Percentiles rank a stretch among this genome's conserved stretches.
Evolutionary conservation across 805 yeast species (phyloP).

Genomic region (Starmerella floricola): DNA sequence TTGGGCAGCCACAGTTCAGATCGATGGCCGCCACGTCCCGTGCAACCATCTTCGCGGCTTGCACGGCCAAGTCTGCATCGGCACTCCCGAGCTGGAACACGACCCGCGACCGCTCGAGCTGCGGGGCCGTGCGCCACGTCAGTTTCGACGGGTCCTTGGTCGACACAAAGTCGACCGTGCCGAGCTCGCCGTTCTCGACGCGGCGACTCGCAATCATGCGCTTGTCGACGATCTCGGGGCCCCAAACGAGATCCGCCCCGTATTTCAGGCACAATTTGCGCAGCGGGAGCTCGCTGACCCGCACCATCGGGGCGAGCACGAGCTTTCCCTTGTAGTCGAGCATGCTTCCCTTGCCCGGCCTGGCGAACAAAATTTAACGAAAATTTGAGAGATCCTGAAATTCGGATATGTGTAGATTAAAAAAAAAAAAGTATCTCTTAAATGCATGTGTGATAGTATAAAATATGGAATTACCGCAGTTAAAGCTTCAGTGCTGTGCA

Average conservation of each 20-base stretch:
- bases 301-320: constrained; percentile 87
- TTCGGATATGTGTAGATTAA: no score
- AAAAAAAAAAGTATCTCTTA: no score
- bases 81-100: constrained; percentile 90
- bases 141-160: constrained; percentile 30
- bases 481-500: no score
- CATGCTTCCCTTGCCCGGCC: constrained; percentile 28
- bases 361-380: no score
- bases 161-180: constrained; percentile 29
- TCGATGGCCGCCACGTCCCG: constrained; percentile 86
- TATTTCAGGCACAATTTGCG: constrained; percentile 64
- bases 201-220: constrained; percentile 64
- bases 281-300: constrained; percentile 90
- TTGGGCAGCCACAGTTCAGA: constrained; percentile 94
- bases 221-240: constrained; percentile 86
- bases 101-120: constrained; percentile 48
- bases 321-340: constrained; percentile 63
- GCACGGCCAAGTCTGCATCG: constrained; percentile 68
- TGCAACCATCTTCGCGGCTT: constrained; percentile 73
- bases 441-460: not conserved
- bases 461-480: constrained; percentile 1
- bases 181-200: constrained; percentile 37
- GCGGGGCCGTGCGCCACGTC: constrained; percentile 60
- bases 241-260: constrained; percentile 95
- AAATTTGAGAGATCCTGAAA: no score